Percentiles rank a stretch among this genome's conserved stretches.
Evolutionary conservation across 2,329 filamentous ascomycete species (phyloP).

Genomic region (Elsinoe arachidis): DNA sequence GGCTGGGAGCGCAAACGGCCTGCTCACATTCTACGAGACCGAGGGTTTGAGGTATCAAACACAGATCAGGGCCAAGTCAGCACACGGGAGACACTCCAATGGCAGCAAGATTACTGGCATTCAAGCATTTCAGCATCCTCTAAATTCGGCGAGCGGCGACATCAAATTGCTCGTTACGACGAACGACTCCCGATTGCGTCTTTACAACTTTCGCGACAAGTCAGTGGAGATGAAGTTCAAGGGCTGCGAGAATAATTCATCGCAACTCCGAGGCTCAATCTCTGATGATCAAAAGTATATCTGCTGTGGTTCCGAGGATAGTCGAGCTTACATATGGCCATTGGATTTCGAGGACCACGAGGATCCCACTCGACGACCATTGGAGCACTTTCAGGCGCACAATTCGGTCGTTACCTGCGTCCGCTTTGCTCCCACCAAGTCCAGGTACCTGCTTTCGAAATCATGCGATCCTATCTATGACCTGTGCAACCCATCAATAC

Average conservation of each 20-base stretch:
- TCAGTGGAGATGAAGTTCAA: constrained; percentile 81
- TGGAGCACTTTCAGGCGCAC: constrained; percentile 88
- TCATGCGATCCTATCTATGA: constrained; percentile 94
- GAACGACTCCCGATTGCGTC: constrained; percentile 83
- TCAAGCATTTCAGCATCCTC: constrained; percentile 58
- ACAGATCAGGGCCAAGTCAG: constrained; percentile 88
- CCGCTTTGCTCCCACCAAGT: constrained; percentile 70
- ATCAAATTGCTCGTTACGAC: constrained; percentile 84
- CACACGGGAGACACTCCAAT: constrained; percentile 85
- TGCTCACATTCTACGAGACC: constrained; percentile 87
- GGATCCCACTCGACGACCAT: constrained; percentile 68
- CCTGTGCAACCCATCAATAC: constrained; percentile 88
- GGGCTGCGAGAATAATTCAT: constrained; percentile 81
- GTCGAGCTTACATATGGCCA: constrained; percentile 84
- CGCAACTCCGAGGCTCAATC: constrained; percentile 82
- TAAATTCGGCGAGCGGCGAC: constrained; percentile 51
- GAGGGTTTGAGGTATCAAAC: constrained; percentile 76
- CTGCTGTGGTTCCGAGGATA: constrained; percentile 87
- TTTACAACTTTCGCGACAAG: constrained; percentile 84
- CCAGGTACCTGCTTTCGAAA: constrained; percentile 65
- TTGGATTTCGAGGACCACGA: constrained; percentile 51
- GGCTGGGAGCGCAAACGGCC: constrained; percentile 74
- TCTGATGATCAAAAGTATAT: constrained; percentile 80
- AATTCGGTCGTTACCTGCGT: constrained; percentile 83
- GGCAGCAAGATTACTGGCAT: constrained; percentile 97